A percentile compares a stretch with the other conserved stretches of the same genome.
Conservation (phyloP, 441 rosid genomes). For the Erysimum cheiri region DNA sequence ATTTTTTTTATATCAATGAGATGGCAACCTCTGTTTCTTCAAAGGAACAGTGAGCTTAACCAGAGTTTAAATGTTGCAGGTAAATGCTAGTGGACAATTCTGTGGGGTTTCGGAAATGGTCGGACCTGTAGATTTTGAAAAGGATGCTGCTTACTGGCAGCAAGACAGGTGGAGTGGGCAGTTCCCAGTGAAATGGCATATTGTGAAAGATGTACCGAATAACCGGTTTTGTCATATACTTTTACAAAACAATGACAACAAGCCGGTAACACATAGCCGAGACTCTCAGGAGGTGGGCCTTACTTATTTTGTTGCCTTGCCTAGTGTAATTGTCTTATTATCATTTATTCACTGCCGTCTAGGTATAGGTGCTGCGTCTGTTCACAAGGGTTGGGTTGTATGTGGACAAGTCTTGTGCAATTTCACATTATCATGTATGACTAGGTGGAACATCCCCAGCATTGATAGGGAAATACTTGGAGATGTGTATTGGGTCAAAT, state of each 20-base stretch:
- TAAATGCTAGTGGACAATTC: conserved; percentile 85
- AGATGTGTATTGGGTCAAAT: not conserved
- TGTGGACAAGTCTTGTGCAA: conserved; percentile 14
- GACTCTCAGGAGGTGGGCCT: conserved; percentile 79
- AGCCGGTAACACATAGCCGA: conserved; percentile 87
- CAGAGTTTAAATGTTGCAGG: conserved; percentile 51
- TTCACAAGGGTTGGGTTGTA: not conserved
- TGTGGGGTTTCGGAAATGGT: conserved; percentile 87
- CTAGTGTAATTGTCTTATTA: not conserved
- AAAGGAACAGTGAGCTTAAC: conserved; percentile 1
- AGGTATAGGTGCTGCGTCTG: not conserved
- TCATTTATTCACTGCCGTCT: not conserved
- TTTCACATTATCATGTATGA: not conserved
- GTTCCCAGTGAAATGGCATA: conserved; percentile 82
- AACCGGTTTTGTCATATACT: conserved; percentile 71
- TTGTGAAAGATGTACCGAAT: conserved; percentile 81
- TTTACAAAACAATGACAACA: conserved; percentile 76
- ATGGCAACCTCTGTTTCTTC: conserved; percentile 2
- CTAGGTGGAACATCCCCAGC: not conserved
- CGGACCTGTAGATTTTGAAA: conserved; percentile 81
- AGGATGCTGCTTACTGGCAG: conserved; percentile 77
- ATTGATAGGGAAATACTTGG: not conserved
- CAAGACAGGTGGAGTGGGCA: conserved; percentile 92
- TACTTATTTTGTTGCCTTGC: not conserved
- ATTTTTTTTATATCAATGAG: not conserved